Base-by-base conservation (phyloP, 2,329 filamentous ascomycete genomes). In the Dactylellina sp. region DNA sequence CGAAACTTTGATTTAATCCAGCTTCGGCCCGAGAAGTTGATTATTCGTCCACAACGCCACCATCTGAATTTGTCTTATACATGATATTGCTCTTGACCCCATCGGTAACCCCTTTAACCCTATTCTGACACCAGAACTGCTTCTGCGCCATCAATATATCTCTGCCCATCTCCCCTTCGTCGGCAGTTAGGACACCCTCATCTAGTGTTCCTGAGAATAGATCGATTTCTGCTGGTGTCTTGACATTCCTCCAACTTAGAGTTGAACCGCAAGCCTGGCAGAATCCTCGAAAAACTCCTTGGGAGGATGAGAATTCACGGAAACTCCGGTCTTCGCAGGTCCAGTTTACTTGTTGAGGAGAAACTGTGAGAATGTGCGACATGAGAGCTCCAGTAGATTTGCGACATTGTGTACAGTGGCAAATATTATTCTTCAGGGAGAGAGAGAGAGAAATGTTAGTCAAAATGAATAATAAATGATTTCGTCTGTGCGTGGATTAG, bases 401-500 rank as follows among this genome's bases (percentile, higher is more conserved):
- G 77, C 85, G 84, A 79, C 85, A 86, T 78, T 86, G 50, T 7
- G 83, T 84, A 80, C 85, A 87, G 76, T 87, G 85, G 78, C 85
- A 87, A 5, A 83, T 85, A 49, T 79, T 78, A 71, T 81, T 81
- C 83, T 84, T 61, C 50, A 50, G 50, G 72, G 24, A 11, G 7
- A 28, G 25, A 22, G 37, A 9, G 35, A 24, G 18, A 4, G 37
- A 7, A 12, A 14, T 7, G 14, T 40, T 40, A 40, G 37, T 14
- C 42, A n/a, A n/a, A n/a, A 46, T 9, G 5, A 16, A 46, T 22
- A 20, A 20, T 22, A 22, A n/a, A 18, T 20, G n/a, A 9, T 46
- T 9, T 46, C n/a, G 28, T 9, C 4, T 32, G 28, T 32, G 28
- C 28, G 9, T 32, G 28, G 28, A 32, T 5, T 9, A 9, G 28